These are phyloP conservation scores for Limnanthes douglasii DNA, from an alignment of 345 rosid genomes.

Conservation along the genomic window DNA sequence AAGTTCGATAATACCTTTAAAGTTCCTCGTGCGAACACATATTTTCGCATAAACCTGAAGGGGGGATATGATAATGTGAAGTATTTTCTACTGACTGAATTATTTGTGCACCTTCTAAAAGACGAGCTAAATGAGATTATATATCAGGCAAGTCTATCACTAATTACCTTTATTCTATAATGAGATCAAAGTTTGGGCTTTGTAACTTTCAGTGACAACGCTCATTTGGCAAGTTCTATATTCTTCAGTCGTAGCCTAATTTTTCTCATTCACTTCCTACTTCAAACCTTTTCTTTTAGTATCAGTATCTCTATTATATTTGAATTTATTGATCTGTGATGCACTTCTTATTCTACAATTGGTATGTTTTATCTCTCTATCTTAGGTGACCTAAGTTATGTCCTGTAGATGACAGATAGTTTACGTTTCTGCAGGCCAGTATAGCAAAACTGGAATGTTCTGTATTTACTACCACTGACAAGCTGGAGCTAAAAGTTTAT, in stretches of 20 bases:
- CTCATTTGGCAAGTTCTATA: too few relatives aligned
- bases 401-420: constrained; percentile 5
- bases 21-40: constrained; percentile 81
- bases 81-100: constrained; percentile 65
- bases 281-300: too few relatives aligned
- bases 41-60: constrained; percentile 72
- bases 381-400: too few relatives aligned
- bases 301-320: too few relatives aligned
- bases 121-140: constrained; percentile 83
- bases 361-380: not conserved
- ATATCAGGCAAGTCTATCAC: constrained; percentile 54
- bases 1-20: constrained; percentile 76
- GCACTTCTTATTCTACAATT: not conserved
- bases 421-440: constrained; percentile 73
- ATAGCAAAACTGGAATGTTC: constrained; percentile 87
- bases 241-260: too few relatives aligned
- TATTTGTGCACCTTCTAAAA: constrained; percentile 73
- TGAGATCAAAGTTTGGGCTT: too few relatives aligned
- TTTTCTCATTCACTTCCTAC: too few relatives aligned
- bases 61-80: constrained; percentile 55
- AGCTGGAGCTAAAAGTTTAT: constrained; percentile 79
- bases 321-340: too few relatives aligned
- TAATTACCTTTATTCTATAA: too few relatives aligned
- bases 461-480: constrained; percentile 47
- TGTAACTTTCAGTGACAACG: too few relatives aligned